phyloP scores from a whole-genome alignment of 176 grass and related monocot species.

The Paspalum notatum region DNA sequence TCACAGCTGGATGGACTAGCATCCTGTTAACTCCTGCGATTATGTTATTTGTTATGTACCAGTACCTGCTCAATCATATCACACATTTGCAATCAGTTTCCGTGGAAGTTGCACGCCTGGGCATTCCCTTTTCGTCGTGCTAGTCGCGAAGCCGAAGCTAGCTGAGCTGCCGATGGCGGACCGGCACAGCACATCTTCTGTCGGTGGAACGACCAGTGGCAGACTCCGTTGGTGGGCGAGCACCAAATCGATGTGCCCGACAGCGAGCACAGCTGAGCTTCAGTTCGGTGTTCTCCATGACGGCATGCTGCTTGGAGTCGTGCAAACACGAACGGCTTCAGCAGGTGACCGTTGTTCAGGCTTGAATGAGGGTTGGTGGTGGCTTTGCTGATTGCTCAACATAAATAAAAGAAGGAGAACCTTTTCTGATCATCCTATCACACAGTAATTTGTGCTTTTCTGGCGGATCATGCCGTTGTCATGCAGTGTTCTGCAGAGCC shows the following conservation, averaged over 20 bases:
- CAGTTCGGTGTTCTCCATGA: neutral
- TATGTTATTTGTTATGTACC: too few species aligned
- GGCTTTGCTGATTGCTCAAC: neutral
- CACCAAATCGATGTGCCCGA: neutral
- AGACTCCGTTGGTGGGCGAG: neutral
- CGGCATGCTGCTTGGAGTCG: neutral
- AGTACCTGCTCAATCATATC: too few species aligned
- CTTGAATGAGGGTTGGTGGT: neutral
- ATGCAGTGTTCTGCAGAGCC: neutral
- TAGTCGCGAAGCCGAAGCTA: too few species aligned
- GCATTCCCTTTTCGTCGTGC: too few species aligned
- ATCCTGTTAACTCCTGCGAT: too few species aligned
- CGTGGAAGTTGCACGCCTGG: too few species aligned
- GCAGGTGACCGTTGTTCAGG: neutral
- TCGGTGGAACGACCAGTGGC: slow-evolving; percentile 5
- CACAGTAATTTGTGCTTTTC: neutral
- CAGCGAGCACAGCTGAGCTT: neutral
- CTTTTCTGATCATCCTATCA: neutral
- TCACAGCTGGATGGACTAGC: too few species aligned
- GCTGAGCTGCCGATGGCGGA: neutral
- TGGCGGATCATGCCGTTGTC: neutral
- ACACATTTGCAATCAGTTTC: too few species aligned
- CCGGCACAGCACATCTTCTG: neutral
- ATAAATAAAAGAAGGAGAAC: neutral
- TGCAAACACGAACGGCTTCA: neutral